Percentiles rank a stretch among this genome's conserved stretches.
phyloP scores from a whole-genome alignment of 2,329 filamentous ascomycete genomes.

The Fusarium proliferatum region DNA sequence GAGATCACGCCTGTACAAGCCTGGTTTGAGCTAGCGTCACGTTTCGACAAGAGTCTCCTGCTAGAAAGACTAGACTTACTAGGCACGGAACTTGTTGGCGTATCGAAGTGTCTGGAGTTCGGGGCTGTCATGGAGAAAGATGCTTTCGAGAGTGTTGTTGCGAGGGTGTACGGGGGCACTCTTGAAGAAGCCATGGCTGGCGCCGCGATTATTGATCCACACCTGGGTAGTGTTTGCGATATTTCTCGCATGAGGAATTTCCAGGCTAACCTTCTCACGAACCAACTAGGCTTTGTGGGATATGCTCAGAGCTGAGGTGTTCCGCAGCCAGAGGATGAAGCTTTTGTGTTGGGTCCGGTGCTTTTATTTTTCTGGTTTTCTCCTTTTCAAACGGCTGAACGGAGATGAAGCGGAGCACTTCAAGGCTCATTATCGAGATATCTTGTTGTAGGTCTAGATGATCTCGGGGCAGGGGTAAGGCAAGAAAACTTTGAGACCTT shows the following conservation, averaged over 20 bases:
- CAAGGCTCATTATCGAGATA: background rate
- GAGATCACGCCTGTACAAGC: constrained; percentile 65
- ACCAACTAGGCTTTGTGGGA: constrained; percentile 13
- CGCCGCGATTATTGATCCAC: constrained; percentile 1
- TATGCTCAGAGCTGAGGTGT: constrained; percentile 19
- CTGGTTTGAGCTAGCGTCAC: constrained; percentile 63
- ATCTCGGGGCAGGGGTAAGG: background rate
- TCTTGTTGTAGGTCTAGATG: background rate
- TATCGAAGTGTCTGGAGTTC: constrained; percentile 60
- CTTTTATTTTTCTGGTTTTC: background rate
- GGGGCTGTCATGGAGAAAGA: constrained; percentile 60
- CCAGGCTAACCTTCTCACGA: background rate
- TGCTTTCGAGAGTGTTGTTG: constrained; percentile 60
- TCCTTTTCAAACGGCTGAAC: background rate
- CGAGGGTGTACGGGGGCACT: constrained; percentile 51
- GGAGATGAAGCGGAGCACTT: background rate
- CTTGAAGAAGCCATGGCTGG: constrained; percentile 36
- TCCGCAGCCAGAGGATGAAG: background rate
- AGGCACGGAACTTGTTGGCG: constrained; percentile 54
- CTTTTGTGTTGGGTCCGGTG: background rate
- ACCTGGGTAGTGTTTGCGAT: constrained; percentile 2
- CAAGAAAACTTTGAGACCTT: too few species aligned
- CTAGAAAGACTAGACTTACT: constrained; percentile 53
- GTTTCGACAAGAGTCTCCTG: constrained; percentile 55
- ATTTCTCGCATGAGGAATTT: background rate